Evolutionary conservation across 495 filamentous ascomycete genomes (phyloP).

Genomic region (Parathielavia hyrcaniae): DNA sequence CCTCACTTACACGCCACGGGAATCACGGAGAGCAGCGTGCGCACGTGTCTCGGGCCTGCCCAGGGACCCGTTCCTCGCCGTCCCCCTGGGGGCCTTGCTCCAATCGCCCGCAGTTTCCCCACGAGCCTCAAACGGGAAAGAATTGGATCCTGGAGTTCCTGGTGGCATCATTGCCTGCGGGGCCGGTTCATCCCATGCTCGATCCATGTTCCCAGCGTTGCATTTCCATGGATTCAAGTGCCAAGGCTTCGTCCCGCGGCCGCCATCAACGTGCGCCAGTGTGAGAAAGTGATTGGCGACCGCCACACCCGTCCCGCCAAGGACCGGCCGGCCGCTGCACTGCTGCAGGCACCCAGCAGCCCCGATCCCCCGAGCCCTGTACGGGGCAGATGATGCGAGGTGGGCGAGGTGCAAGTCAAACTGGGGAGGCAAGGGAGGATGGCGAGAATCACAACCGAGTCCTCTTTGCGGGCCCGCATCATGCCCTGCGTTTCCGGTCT

Average conservation of each 20-base stretch:
- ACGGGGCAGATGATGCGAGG: background rate
- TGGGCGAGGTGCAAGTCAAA: background rate
- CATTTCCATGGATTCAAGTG: background rate
- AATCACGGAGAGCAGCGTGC: background rate
- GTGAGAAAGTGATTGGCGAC: constrained; percentile 17
- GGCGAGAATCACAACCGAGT: too few relatives aligned
- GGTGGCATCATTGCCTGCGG: background rate
- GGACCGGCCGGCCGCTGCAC: background rate
- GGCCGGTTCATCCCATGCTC: background rate
- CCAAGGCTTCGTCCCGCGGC: background rate
- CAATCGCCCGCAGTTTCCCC: background rate
- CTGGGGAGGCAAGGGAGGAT: too few relatives aligned
- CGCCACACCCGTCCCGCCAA: constrained; percentile 7
- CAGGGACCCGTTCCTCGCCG: too few relatives aligned
- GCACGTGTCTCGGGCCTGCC: too few relatives aligned
- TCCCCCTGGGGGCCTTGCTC: background rate
- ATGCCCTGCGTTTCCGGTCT: background rate
- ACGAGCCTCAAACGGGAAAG: background rate
- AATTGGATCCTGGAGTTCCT: too few relatives aligned
- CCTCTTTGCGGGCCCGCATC: background rate
- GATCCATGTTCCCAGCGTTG: background rate
- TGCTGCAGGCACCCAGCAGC: constrained; percentile 2
- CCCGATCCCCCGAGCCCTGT: background rate
- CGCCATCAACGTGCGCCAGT: constrained; percentile 4
- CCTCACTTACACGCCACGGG: constrained; percentile 9